Evolutionary conservation across 1,284 basidiomycete genomes (phyloP).

Genomic region (Trametes pubescens): DNA sequence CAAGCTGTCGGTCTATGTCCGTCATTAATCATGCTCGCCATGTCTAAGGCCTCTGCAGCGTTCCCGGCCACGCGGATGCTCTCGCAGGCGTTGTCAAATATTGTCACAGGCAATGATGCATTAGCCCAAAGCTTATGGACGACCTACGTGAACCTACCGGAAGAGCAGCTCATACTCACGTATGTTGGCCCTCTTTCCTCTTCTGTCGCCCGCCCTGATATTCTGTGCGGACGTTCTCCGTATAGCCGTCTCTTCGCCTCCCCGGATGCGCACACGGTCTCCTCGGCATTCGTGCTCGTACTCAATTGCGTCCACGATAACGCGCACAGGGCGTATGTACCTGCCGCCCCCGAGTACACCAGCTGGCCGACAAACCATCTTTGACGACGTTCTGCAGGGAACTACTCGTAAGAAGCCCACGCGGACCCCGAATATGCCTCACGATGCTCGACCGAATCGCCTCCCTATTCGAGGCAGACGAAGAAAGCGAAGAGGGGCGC

Average conservation of each 20-base stretch:
- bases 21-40: constrained; percentile 11
- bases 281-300: constrained; percentile 74
- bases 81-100: constrained; percentile 76
- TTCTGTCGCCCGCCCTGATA: constrained; percentile 14
- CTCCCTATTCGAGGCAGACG: constrained; percentile 68
- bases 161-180: constrained; percentile 81
- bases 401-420: constrained; percentile 56
- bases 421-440: constrained; percentile 69
- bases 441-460: constrained; percentile 73
- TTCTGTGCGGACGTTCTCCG: constrained; percentile 27
- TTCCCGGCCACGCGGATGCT: constrained; percentile 64
- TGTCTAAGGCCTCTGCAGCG: constrained; percentile 48
- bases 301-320: constrained; percentile 73
- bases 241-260: constrained; percentile 77
- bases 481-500: constrained; percentile 62
- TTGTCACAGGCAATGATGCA: constrained; percentile 71
- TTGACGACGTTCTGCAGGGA: constrained; percentile 45
- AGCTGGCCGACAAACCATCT: constrained; percentile 15
- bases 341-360: constrained; percentile 18
- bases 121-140: constrained; percentile 67
- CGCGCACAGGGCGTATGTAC: constrained; percentile 62
- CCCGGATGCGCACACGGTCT: constrained; percentile 66
- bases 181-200: constrained; percentile 42
- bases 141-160: constrained; percentile 68
- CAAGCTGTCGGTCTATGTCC: constrained; percentile 52